Conservation (phyloP, 2,329 filamentous ascomycete species). For the Sarocladium strictum region DNA sequence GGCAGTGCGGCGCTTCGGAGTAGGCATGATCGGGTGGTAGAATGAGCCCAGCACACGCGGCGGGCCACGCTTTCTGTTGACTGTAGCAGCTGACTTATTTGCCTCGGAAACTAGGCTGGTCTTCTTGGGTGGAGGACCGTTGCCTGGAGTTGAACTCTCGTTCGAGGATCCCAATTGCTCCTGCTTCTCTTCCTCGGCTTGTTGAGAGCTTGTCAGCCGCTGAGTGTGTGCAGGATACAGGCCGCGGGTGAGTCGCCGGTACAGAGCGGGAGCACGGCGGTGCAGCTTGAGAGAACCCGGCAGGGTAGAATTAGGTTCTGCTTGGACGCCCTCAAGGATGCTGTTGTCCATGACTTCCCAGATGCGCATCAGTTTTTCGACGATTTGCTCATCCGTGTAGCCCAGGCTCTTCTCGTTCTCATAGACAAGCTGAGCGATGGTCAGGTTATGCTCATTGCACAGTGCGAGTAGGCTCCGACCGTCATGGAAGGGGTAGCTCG, state of each 20-base stretch:
- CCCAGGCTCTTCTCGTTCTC: slow-evolving; percentile 47
- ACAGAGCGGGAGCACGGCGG: slow-evolving; percentile 39
- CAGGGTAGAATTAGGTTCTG: slow-evolving; percentile 32
- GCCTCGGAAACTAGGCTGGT: background rate
- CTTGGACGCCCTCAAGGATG: slow-evolving; percentile 43
- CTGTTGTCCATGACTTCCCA: slow-evolving; percentile 48
- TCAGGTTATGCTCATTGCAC: slow-evolving; percentile 44
- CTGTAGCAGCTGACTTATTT: background rate
- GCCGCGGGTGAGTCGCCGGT: slow-evolving; percentile 37
- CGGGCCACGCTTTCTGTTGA: slow-evolving; percentile 21
- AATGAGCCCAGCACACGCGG: slow-evolving; percentile 38
- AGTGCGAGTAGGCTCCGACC: slow-evolving; percentile 38
- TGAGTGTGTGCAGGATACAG: slow-evolving; percentile 33
- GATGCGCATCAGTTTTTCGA: slow-evolving; percentile 39
- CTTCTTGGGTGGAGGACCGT: slow-evolving; percentile 4
- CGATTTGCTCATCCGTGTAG: slow-evolving; percentile 43
- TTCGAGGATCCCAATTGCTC: background rate
- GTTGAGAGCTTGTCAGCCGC: slow-evolving; percentile 8
- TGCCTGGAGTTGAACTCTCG: background rate
- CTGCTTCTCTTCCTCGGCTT: slow-evolving; percentile 2
- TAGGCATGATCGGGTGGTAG: slow-evolving; percentile 39
- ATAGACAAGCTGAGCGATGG: slow-evolving; percentile 45
- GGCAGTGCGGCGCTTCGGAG: slow-evolving; percentile 38
- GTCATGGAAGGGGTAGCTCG: slow-evolving; percentile 41
- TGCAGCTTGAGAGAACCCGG: slow-evolving; percentile 43